Evolutionary conservation across 2,329 filamentous ascomycete species (phyloP).

Genomic region (Colletotrichum sp.): DNA sequence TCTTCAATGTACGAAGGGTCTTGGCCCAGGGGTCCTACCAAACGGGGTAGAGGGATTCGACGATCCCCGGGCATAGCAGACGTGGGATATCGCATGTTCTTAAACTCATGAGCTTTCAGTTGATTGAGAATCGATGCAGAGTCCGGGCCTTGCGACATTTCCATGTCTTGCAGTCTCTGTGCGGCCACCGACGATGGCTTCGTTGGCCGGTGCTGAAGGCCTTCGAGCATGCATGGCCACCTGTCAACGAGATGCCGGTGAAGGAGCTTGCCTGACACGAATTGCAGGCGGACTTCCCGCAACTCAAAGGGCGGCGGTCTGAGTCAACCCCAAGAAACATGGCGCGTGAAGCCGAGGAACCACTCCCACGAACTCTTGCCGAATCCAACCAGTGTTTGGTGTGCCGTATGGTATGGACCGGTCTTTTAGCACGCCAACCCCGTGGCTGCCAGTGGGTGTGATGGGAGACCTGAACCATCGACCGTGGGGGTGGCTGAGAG

Average conservation of each 20-base stretch:
- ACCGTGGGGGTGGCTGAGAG: neutral
- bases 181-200: neutral
- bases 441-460: neutral
- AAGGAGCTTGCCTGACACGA: neutral
- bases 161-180: neutral
- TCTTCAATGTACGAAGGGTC: conserved; percentile 11
- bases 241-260: neutral
- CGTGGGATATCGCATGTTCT: neutral
- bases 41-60: neutral
- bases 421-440: neutral
- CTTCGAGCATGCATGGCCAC: neutral
- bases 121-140: neutral
- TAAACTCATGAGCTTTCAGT: neutral
- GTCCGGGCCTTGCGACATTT: neutral
- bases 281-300: neutral
- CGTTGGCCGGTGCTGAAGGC: neutral
- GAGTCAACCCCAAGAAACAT: neutral
- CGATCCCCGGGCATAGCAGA: neutral
- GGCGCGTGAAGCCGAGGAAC: neutral
- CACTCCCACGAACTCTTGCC: neutral
- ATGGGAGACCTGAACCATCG: neutral
- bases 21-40: neutral
- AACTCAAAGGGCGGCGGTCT: neutral
- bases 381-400: neutral
- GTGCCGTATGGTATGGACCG: neutral